Percentiles rank a stretch among this genome's conserved stretches.
Evolutionary conservation across 768 basidiomycete species (phyloP).

Genomic region (Ramaria sp.): DNA sequence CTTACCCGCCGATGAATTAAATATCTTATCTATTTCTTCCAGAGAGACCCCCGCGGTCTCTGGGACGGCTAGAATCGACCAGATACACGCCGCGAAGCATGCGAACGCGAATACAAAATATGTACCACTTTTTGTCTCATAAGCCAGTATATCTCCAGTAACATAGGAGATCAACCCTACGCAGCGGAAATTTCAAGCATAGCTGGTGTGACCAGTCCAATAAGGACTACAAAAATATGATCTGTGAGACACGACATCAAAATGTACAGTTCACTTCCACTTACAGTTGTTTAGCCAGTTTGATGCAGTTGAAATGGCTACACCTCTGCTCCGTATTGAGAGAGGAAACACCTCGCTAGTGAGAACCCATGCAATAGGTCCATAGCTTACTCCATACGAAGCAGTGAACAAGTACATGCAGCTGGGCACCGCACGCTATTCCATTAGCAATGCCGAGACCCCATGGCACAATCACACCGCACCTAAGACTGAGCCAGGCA

Average conservation of each 20-base stretch:
- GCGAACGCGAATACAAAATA: slow-evolving; percentile 57
- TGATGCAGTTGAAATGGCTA: slow-evolving; percentile 74
- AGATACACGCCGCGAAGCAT: slow-evolving; percentile 57
- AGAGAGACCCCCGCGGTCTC: slow-evolving; percentile 70
- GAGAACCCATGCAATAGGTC: slow-evolving; percentile 77
- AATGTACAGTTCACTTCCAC: slow-evolving; percentile 32
- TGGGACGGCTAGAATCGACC: slow-evolving; percentile 59
- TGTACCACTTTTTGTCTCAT: slow-evolving; percentile 37
- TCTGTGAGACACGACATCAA: background rate
- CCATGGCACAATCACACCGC: slow-evolving; percentile 14
- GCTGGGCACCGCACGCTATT: slow-evolving; percentile 20
- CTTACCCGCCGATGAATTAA: slow-evolving; percentile 44
- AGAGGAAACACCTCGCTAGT: slow-evolving; percentile 78
- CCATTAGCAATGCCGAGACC: background rate
- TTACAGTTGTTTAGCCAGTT: slow-evolving; percentile 79
- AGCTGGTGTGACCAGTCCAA: slow-evolving; percentile 64
- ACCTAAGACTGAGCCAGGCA: slow-evolving; percentile 65
- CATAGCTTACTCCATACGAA: slow-evolving; percentile 68
- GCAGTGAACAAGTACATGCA: slow-evolving; percentile 67
- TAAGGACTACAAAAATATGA: slow-evolving; percentile 39
- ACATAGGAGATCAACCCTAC: slow-evolving; percentile 23
- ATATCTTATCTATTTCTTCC: slow-evolving; percentile 67
- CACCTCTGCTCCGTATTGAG: slow-evolving; percentile 71
- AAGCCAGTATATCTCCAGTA: background rate
- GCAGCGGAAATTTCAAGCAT: slow-evolving; percentile 50